These are phyloP conservation scores for Penicillium verrucosum DNA, from an alignment of 2,329 filamentous ascomycete genomes.

Conservation along the genomic window DNA sequence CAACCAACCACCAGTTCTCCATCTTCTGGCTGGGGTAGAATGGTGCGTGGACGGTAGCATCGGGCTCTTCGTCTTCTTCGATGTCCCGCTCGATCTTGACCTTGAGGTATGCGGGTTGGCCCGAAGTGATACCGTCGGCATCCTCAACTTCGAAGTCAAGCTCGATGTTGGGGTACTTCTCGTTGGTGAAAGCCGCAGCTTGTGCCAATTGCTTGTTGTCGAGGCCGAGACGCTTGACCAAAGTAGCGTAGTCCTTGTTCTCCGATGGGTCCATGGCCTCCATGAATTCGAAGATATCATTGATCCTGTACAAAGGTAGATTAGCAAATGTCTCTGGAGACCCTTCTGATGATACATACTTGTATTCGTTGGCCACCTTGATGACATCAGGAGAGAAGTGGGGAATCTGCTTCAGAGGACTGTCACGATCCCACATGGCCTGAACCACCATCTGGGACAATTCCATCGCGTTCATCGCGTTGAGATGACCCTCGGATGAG, in stretches of 20 bases:
- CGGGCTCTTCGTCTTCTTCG: conserved; percentile 68
- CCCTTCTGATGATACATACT: conserved; percentile 51
- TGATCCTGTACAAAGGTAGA: conserved; percentile 58
- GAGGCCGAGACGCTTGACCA: conserved; percentile 75
- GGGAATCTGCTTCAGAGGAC: conserved; percentile 94
- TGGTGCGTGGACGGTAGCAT: conserved; percentile 85
- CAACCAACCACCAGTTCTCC: conserved; percentile 98
- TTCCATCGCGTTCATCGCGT: conserved; percentile 98
- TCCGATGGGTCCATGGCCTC: conserved; percentile 96
- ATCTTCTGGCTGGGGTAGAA: conserved; percentile 91
- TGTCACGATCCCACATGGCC: conserved; percentile 98
- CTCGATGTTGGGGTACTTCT: conserved; percentile 92
- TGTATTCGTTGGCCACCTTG: conserved; percentile 74
- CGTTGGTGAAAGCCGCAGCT: conserved; percentile 92
- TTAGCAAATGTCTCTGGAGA: conserved; percentile 25
- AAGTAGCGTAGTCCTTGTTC: conserved; percentile 72
- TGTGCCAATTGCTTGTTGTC: conserved; percentile 78
- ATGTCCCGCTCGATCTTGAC: conserved; percentile 82
- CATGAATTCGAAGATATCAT: conserved; percentile 97
- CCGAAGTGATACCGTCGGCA: conserved; percentile 72
- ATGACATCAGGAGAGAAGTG: conserved; percentile 84
- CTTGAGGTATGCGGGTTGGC: conserved; percentile 75
- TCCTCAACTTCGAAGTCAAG: conserved; percentile 85
- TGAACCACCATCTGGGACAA: conserved; percentile 99
- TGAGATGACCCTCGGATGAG: conserved; percentile 91